Evolutionary conservation across 1,139 yeast genomes (phyloP), one percentile per base, ranked within the genome.

Genomic region (Yamadazyma friedrichii): DNA sequence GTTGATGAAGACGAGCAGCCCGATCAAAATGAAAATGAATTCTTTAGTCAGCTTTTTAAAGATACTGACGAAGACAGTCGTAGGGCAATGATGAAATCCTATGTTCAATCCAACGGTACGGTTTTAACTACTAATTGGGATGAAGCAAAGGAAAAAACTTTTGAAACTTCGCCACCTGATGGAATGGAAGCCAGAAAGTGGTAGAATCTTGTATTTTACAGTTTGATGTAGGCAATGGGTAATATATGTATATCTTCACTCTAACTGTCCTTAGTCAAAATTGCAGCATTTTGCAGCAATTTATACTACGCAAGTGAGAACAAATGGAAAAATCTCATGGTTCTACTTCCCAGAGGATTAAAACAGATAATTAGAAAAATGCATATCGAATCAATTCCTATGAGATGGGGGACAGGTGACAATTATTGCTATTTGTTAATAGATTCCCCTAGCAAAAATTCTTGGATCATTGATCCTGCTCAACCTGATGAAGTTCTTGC

Each of bases 81-180:
- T 51, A 74, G 95, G 43, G 99, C 99, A 1, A 94, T 94, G 98
- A 86, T 88, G 94, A 94, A 94, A 65, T 88, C 96, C 40, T 93
- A 80, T 55, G 73, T 80, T n/a, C 97, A 94, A 62, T 87, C 96
- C 52, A 86, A 87, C 50, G 99, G 99, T 15, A 94, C 98, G 0
- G 82, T 95, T 1, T 69, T 94, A 47, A 88, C 95, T 38, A 94
- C 98, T 6, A 86, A 88, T 58, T 94, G 99, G 99, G 77, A 68
- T n/a, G 96, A 88, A 46, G 98, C 95, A 2, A 72, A 78, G 38
- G 69, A 74, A 39, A 81, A 79, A 49, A 73, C 64, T 28, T 87
- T 84, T 42, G 88, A 85, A 51, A 77, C 86, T 2, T 64, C 76
- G 31, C 93, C 96, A 2, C 97, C 97, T 0, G 86, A 82, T 36